Base-by-base conservation (phyloP, 2,329 filamentous ascomycete genomes). In the Aureobasidium sp. region DNA sequence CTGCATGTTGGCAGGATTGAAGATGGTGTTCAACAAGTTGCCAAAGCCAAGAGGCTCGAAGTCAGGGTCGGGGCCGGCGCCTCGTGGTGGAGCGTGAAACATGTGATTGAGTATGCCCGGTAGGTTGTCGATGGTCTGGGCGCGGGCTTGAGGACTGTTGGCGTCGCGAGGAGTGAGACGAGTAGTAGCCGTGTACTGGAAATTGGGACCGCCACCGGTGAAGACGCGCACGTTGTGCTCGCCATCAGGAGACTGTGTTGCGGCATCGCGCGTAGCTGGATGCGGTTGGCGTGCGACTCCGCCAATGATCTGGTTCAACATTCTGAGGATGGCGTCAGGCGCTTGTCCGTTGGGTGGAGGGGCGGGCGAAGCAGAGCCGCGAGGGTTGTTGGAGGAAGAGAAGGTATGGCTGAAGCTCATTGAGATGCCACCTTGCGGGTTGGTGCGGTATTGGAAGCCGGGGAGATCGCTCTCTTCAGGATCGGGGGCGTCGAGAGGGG, bases 111-210 rank as follows among this genome's bases (percentile, higher is more conserved):
- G 53, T 1, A 61, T 25, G 37, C 37, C 40, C 4, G 60, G 60
- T 2, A 58, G 29, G 35, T 45, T 29, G 23, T 61, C 60, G 27
- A 57, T 33, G 27, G 21, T 19, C 38, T 37, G 60, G 27, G 29
- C n/a, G 4, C 19, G 35, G 17, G 76, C 74, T 64, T 80, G 81
- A 40, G 80, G 74, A 29, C 72, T 71, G 65, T 81, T 75, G 27
- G 78, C 74, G 67, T 83, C 76, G 64, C 80, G 77, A 35, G 82
- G 81, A 57, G 70, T 71, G 45, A 82, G 67, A 51, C 75, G 75
- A 29, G 61, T 60, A 38, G 67, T 65, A 6, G 73, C 68, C 11
- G 69, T 72, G 53, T 51, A 60, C 2, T 43, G 46, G 9, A 60
- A 60, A n/a, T 51, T 51, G 29, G 58, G 47, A 29, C 58, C 58